phyloP scores from a whole-genome alignment of 768 basidiomycete species.

The Clavaria fumosa region DNA sequence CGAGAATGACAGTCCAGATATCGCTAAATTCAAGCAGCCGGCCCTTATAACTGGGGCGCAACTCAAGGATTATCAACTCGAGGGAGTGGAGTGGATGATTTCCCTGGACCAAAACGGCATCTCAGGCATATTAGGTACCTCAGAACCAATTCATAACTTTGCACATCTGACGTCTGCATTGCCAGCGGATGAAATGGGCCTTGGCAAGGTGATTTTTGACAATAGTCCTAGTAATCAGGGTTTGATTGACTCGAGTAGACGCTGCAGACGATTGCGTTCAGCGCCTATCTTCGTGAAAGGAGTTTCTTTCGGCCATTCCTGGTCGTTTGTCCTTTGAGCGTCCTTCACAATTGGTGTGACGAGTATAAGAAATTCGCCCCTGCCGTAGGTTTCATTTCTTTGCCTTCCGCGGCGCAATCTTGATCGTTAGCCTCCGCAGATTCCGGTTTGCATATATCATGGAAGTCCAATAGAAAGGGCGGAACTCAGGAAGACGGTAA shows the following conservation, averaged over 20 bases:
- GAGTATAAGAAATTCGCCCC: slow-evolving; percentile 83
- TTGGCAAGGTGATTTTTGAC: slow-evolving; percentile 48
- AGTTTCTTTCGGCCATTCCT: slow-evolving; percentile 63
- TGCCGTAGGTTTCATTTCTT: slow-evolving; percentile 26
- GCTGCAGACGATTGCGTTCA: slow-evolving; percentile 87
- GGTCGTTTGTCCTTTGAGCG: slow-evolving; percentile 85
- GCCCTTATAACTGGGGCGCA: slow-evolving; percentile 69
- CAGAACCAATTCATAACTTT: not conserved
- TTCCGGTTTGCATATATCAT: slow-evolving; percentile 84
- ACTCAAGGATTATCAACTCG: slow-evolving; percentile 82
- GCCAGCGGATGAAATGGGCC: slow-evolving; percentile 87
- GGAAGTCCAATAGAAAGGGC: slow-evolving; percentile 72
- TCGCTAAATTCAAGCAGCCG: slow-evolving; percentile 47
- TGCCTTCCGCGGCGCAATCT: slow-evolving; percentile 2
- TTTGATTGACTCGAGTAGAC: slow-evolving; percentile 35
- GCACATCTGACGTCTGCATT: not conserved
- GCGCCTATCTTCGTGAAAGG: slow-evolving; percentile 72
- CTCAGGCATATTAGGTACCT: slow-evolving; percentile 59
- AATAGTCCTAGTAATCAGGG: slow-evolving; percentile 7
- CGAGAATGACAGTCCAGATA: slow-evolving; percentile 8
- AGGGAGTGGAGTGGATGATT: slow-evolving; percentile 93
- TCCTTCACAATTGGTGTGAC: slow-evolving; percentile 80
- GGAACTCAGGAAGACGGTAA: slow-evolving; percentile 50
- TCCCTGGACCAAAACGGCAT: slow-evolving; percentile 75
- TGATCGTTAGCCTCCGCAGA: slow-evolving; percentile 25